These are phyloP conservation scores for Endotrypanum monterogeii DNA, from an alignment of 208 protist genomes.

Conservation along the genomic window DNA sequence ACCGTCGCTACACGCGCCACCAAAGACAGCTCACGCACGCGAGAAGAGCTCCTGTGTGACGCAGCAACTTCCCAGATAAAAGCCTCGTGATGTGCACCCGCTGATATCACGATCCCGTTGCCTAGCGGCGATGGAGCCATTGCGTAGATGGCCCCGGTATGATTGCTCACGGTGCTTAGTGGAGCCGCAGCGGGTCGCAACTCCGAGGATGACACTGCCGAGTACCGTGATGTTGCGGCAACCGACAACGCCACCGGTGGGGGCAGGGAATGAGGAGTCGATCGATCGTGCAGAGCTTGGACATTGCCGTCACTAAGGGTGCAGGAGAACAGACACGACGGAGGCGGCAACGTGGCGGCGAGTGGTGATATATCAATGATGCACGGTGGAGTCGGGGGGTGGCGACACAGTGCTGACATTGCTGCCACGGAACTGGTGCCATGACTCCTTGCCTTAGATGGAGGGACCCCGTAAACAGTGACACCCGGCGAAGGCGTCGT, in stretches of 20 bases:
- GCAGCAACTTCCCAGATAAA: slow-evolving; percentile 47
- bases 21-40: slow-evolving; percentile 22
- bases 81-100: slow-evolving; percentile 58
- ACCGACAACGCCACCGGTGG: neutral
- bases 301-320: neutral
- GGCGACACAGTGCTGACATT: neutral
- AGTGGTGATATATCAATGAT: slow-evolving; percentile 6
- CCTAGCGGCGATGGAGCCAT: slow-evolving; percentile 4
- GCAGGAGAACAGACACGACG: neutral
- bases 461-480: no score
- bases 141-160: slow-evolving; percentile 66
- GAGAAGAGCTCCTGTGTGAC: neutral
- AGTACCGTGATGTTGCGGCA: neutral
- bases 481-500: neutral
- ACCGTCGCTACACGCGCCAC: slow-evolving; percentile 27
- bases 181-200: slow-evolving; percentile 43
- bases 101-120: slow-evolving; percentile 48
- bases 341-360: neutral
- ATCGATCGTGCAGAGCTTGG: neutral
- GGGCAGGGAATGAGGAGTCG: neutral
- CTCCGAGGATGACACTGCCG: neutral
- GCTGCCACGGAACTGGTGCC: neutral
- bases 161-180: slow-evolving; percentile 31
- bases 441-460: neutral
- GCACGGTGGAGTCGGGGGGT: slow-evolving; percentile 2